Percentiles rank a stretch among this genome's conserved stretches.
Conservation (phyloP, 495 filamentous ascomycete genomes). For the Penicillium tannophilum region DNA sequence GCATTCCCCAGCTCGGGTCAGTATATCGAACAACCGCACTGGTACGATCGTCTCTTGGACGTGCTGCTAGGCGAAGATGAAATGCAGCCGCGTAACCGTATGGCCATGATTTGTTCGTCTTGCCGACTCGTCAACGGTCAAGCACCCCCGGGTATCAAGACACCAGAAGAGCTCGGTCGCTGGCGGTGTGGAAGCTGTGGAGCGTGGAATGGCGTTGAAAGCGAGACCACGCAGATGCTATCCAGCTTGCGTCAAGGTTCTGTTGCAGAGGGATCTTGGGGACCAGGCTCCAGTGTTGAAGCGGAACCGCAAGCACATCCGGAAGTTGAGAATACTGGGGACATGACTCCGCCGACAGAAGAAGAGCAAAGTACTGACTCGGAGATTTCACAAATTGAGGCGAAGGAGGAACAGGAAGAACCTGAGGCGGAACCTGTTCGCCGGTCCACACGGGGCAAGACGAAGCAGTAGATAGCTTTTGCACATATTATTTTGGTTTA, state of each 20-base stretch:
- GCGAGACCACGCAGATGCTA: conserved; percentile 66
- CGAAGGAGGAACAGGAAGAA: conserved; percentile 7
- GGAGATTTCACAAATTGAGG: conserved; percentile 6
- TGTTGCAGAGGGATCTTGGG: conserved; percentile 23
- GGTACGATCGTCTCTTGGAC: conserved; percentile 95
- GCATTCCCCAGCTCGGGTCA: conserved; percentile 52
- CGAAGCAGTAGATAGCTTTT: conserved; percentile 10
- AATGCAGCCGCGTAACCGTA: conserved; percentile 84
- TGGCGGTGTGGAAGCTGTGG: conserved; percentile 91
- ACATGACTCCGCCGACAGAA: conserved; percentile 31
- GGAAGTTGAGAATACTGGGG: conserved; percentile 26
- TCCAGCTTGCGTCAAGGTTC: conserved; percentile 36
- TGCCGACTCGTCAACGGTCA: conserved; percentile 95
- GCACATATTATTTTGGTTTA: background rate
- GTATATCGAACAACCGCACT: conserved; percentile 60
- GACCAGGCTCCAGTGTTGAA: conserved; percentile 25
- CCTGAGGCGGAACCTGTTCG: conserved; percentile 21
- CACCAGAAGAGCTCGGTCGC: conserved; percentile 74
- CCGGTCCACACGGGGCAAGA: conserved; percentile 31
- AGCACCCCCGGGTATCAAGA: conserved; percentile 83
- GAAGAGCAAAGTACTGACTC: conserved; percentile 28
- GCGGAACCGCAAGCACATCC: conserved; percentile 16
- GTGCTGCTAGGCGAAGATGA: conserved; percentile 95
- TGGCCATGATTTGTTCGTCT: conserved; percentile 79
- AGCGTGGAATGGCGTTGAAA: conserved; percentile 79